Evolutionary conservation across 1,139 yeast species (phyloP), one percentile per base, ranked within the genome.

Genomic region (Pichia kudriavzevii): DNA sequence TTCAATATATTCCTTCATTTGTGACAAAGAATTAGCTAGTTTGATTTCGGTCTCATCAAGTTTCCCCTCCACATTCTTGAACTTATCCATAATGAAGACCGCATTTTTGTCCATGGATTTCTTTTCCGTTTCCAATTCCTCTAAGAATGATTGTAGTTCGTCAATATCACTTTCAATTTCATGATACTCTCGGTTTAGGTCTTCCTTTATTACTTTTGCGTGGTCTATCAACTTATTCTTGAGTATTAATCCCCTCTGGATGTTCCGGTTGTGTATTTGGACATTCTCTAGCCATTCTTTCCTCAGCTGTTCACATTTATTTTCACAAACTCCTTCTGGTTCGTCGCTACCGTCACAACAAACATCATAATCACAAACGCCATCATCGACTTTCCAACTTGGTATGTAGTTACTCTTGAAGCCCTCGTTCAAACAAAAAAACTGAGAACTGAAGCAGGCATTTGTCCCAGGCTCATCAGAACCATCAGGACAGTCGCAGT

Each of bases 281-380:
- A 61, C 60, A 13, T 59, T 50, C 15, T 60, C 59, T 14, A 63
- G 56, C 31, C 61, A 60, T 19, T 58, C 54, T 1, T 50, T 51
- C 21, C 61, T 59, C 40, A 74, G 35, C 41, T 74, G 73, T 0
- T 45, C 49, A 56, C 97, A 88, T 40, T 62, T 65, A 47, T 75
- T 68, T 10, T 72, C 72, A 53, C 93, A 81, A 5, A 24, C 9
- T 4, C 57, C 69, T 10, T 49, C 49, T 52, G 58, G 57, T 58
- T 93, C 99, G 56, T 93, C 98, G 1, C 91, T 73, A 2, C 99
- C 97, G 58, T 93, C 98, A 58, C 99, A 93, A 58, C 99, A 91
- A 13, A 67, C 41, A 17, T 79, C 82, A 53, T 81, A 83, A 56
- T 93, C 99, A 61, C 99, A 93, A 3, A 80, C 77, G 0, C 97